Percentiles rank a stretch among this genome's conserved stretches.
Conservation (phyloP, 345 rosid genomes). For the Salix brachista region DNA sequence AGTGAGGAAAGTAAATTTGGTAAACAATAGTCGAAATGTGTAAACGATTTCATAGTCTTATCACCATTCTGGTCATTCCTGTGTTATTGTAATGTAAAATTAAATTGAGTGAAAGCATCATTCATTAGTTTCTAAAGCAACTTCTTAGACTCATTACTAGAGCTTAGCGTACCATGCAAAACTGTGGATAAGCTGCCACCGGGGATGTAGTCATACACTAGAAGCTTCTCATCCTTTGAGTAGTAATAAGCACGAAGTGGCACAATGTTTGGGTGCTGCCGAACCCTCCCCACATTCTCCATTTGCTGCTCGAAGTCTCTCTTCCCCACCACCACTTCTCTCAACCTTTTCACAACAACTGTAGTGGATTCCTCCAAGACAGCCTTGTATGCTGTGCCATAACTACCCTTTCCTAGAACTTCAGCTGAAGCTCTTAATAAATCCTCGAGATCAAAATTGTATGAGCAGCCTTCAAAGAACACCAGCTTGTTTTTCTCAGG, state of each 20-base stretch:
- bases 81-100: background rate
- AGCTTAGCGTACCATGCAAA: constrained; percentile 58
- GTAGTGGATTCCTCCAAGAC: constrained; percentile 74
- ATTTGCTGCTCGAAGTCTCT: constrained; percentile 89
- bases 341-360: constrained; percentile 83
- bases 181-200: constrained; percentile 61
- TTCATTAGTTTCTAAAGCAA: background rate
- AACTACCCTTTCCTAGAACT: constrained; percentile 84
- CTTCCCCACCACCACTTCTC: constrained; percentile 72
- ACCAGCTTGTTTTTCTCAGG: constrained; percentile 75
- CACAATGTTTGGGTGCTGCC: constrained; percentile 63
- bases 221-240: constrained; percentile 86
- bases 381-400: constrained; percentile 85
- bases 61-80: background rate
- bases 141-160: background rate
- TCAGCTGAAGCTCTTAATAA: constrained; percentile 89
- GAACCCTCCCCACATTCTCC: constrained; percentile 67
- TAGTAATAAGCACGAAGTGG: constrained; percentile 82
- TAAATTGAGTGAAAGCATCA: background rate
- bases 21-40: background rate
- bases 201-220: constrained; percentile 62
- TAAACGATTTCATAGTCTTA: background rate
- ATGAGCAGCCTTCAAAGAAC: constrained; percentile 74
- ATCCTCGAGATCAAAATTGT: constrained; percentile 81
- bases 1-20: background rate